Base-by-base conservation (phyloP, 1,139 yeast genomes). In the Debaryomyces psychrophilus region DNA sequence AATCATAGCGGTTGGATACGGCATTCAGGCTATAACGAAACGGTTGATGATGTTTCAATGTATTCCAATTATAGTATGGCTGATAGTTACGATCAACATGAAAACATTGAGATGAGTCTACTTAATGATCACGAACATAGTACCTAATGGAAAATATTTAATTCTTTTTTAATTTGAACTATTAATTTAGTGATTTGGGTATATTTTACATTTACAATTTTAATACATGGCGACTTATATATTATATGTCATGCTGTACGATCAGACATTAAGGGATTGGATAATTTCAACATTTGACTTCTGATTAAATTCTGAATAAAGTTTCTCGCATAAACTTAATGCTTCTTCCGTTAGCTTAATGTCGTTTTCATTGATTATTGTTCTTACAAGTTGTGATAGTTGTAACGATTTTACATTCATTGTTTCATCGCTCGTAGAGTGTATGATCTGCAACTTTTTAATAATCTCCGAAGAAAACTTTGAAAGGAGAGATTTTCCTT, bases 1-100 rank as follows among this genome's bases (percentile, higher is more conserved):
- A 49, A 45, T 50, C 49, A 48, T 49, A 53, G 50, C 26, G 61
- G 61, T 43, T 60, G 64, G 64, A 49, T 60, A 33, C 55, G 61
- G 34, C 63, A 58, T 45, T 52, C 60, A 11, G 33, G 33, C 8
- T 52, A 49, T 37, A 59, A 58, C 37, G 58, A 52, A 8, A 43
- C 51, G 3, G 59, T 50, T 2, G 64, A 58, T 17, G 61, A 59
- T 11, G 48, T 45, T 1, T 58, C 62, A 1, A 43, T 59, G 8
- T 51, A 49, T 43, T 60, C 63, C 1, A 50, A 50, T 33, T 53
- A 51, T 22, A 37, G 48, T 12, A 44, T 44, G 8, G 25, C 33
- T n/a, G 41, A 27, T 38, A 27, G 34, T 9, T 17, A 38, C 12
- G 25, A 28, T 9, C 22, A 31, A 9, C 33, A 31, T 11, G 37